phyloP scores from a whole-genome alignment of 148 eudicot species.

The Heliamphora exappendiculata region DNA sequence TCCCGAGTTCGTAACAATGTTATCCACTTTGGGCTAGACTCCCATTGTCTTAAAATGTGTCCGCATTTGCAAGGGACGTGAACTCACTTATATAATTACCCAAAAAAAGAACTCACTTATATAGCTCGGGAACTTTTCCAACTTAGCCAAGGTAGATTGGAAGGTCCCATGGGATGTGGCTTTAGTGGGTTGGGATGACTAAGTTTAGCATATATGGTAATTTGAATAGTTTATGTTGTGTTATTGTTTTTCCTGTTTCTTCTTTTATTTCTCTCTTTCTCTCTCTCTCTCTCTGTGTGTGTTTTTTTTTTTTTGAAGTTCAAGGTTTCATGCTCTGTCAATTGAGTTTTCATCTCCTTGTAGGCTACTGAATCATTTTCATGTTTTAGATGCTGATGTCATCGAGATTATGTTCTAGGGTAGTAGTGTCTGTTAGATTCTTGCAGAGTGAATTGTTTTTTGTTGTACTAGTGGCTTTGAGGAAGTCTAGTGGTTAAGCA shows the following conservation, averaged over 20 bases:
- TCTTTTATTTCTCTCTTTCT: background rate
- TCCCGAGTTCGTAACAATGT: no score
- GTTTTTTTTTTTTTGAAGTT: background rate
- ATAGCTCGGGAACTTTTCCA: no score
- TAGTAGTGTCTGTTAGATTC: background rate
- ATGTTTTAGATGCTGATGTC: background rate
- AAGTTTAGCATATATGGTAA: background rate
- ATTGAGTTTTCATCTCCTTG: background rate
- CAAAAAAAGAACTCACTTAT: no score
- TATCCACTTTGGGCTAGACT: no score
- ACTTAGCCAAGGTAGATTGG: no score
- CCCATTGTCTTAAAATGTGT: no score
- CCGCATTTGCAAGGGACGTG: no score
- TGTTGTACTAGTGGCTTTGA: background rate
- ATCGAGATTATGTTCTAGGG: background rate
- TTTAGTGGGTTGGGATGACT: background rate
- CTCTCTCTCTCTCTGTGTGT: no score
- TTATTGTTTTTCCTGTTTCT: background rate
- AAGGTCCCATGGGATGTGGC: background rate
- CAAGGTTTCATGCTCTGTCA: background rate
- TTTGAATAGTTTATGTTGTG: background rate
- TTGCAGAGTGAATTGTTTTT: background rate
- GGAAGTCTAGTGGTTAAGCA: background rate
- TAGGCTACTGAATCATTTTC: constrained; percentile 2
- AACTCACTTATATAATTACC: no score